phyloP scores from a whole-genome alignment of 371 early-diverging fungal species.

The Zancudomyces culisetae region DNA sequence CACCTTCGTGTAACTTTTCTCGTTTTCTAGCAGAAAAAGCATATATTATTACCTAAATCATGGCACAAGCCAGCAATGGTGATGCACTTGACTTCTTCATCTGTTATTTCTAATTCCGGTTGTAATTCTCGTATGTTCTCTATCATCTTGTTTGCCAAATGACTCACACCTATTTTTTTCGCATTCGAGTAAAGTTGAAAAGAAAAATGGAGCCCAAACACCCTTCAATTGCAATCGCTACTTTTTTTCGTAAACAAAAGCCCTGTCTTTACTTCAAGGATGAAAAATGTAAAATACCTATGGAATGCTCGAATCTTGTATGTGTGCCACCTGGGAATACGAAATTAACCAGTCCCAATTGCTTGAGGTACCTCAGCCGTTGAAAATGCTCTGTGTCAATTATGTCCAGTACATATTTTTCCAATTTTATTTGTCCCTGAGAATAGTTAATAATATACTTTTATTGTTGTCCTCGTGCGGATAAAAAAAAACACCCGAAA shows the following conservation, averaged over 20 bases:
- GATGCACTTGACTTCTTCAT: constrained; percentile 64
- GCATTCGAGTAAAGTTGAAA: too few species aligned
- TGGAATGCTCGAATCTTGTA: constrained; percentile 73
- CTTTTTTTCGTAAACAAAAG: background rate
- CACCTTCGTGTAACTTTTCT: too few species aligned
- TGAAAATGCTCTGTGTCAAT: constrained; percentile 93
- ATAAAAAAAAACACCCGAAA: too few species aligned
- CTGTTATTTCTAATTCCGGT: constrained; percentile 58
- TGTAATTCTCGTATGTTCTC: constrained; percentile 47
- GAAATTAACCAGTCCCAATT: constrained; percentile 64
- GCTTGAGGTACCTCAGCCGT: constrained; percentile 71
- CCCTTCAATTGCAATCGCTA: background rate
- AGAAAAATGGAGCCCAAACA: too few species aligned
- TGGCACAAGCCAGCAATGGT: constrained; percentile 86
- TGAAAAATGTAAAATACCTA: constrained; percentile 31
- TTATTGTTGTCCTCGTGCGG: background rate
- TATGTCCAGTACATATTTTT: constrained; percentile 38
- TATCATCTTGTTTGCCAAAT: constrained; percentile 59
- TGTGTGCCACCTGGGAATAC: constrained; percentile 90
- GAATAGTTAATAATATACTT: too few species aligned
- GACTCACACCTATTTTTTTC: constrained; percentile 39
- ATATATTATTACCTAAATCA: constrained; percentile 48
- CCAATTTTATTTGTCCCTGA: constrained; percentile 68
- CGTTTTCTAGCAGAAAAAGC: too few species aligned
- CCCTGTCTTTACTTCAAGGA: too few species aligned